These are phyloP conservation scores for Fusarium succisae DNA, from an alignment of 2,329 filamentous ascomycete species.

Conservation along the genomic window DNA sequence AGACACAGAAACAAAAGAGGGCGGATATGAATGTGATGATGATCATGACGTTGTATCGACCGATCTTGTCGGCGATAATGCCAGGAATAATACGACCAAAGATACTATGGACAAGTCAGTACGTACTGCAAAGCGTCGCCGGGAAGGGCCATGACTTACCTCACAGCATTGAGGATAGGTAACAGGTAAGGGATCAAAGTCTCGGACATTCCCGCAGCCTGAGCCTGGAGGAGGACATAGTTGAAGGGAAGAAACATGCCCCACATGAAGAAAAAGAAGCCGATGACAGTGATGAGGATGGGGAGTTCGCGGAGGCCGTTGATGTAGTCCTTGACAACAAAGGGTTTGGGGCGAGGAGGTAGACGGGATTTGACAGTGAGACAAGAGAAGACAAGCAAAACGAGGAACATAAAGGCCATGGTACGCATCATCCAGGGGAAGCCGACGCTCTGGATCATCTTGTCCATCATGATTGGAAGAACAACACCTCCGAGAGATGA, in stretches of 20 bases:
- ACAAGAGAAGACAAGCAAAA: conserved; percentile 46
- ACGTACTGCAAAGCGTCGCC: background rate
- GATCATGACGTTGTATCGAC: conserved; percentile 60
- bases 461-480: conserved; percentile 69
- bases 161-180: conserved; percentile 66
- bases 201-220: conserved; percentile 53
- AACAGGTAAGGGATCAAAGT: conserved; percentile 57
- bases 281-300: conserved; percentile 55
- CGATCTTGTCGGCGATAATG: conserved; percentile 56
- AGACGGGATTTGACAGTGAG: conserved; percentile 50
- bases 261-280: conserved; percentile 64
- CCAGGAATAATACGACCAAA: conserved; percentile 63
- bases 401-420: conserved; percentile 57
- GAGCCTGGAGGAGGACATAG: conserved; percentile 61
- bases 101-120: conserved; percentile 49
- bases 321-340: conserved; percentile 58
- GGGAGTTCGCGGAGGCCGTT: conserved; percentile 56
- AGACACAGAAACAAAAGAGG: conserved; percentile 57
- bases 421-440: conserved; percentile 61
- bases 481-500: conserved; percentile 64
- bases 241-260: conserved; percentile 65
- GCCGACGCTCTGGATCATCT: conserved; percentile 59
- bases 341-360: conserved; percentile 56
- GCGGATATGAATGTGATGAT: conserved; percentile 61
- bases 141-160: conserved; percentile 44